These are phyloP conservation scores for Xylariaceae sp. DNA, from an alignment of 2,329 filamentous ascomycete species.

Conservation along the genomic window DNA sequence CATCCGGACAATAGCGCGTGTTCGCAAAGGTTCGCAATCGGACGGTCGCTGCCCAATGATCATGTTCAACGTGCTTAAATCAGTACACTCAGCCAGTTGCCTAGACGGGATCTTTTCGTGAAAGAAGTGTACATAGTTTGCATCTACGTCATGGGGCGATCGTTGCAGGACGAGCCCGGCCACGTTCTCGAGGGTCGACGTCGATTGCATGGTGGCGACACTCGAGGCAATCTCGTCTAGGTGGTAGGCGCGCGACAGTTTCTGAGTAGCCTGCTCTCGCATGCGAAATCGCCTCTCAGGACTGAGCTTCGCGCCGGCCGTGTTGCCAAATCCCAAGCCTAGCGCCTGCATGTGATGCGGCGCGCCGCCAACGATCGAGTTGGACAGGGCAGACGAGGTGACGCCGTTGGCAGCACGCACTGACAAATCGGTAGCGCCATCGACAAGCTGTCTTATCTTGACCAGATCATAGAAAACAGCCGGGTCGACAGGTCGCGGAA, in stretches of 20 bases:
- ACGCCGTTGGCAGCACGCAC: constrained; percentile 72
- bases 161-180: constrained; percentile 67
- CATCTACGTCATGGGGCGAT: constrained; percentile 62
- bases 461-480: constrained; percentile 77
- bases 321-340: constrained; percentile 54
- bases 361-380: constrained; percentile 40
- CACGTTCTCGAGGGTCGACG: constrained; percentile 71
- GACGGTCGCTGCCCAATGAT: constrained; percentile 59
- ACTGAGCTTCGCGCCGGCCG: constrained; percentile 62
- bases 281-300: constrained; percentile 72
- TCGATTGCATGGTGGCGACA: constrained; percentile 76
- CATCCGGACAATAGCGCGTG: constrained; percentile 65
- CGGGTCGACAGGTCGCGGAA: constrained; percentile 71
- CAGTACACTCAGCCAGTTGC: constrained; percentile 66
- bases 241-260: constrained; percentile 70
- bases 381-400: constrained; percentile 58
- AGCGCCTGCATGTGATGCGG: constrained; percentile 34
- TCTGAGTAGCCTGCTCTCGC: constrained; percentile 72
- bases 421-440: constrained; percentile 71
- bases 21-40: constrained; percentile 63
- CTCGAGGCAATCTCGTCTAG: constrained; percentile 79
- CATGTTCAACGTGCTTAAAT: constrained; percentile 58
- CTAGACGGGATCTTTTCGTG: constrained; percentile 81
- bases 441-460: constrained; percentile 73
- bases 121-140: constrained; percentile 87